Conservation (phyloP, 164 flowering plant genomes). For the Paratinospora sagittata region DNA sequence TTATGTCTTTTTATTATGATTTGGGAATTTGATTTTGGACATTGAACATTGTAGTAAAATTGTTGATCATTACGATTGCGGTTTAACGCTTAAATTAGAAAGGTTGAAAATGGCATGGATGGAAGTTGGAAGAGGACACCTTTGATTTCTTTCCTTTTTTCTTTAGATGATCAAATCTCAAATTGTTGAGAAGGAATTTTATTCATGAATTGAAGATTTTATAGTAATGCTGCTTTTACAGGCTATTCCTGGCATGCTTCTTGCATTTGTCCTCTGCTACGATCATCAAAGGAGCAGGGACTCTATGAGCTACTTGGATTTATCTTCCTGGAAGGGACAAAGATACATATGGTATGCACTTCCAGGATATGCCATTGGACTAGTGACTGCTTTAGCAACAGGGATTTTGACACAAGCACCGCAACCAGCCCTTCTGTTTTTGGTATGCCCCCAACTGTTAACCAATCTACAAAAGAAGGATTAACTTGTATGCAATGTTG, state of each 20-base stretch:
- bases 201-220: neutral
- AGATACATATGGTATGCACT: conserved; percentile 89
- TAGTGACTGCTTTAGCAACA: conserved; percentile 70
- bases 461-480: neutral
- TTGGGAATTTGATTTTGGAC: neutral
- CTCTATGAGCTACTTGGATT: conserved; percentile 34
- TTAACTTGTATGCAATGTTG: neutral
- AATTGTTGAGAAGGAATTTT: neutral
- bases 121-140: neutral
- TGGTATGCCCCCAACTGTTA: conserved; percentile 40
- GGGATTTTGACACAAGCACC: conserved; percentile 82
- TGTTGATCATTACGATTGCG: neutral
- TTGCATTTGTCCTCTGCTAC: conserved; percentile 84
- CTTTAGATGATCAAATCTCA: neutral
- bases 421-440: conserved; percentile 94
- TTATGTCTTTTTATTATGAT: no score
- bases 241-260: conserved; percentile 98
- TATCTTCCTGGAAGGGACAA: conserved; percentile 52
- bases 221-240: conserved; percentile 30
- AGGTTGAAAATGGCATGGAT: neutral
- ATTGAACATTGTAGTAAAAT: neutral
- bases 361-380: conserved; percentile 76
- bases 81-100: neutral
- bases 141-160: neutral
- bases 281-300: conserved; percentile 70